Conservation (phyloP, 768 basidiomycete genomes). For the Epithele typhae region DNA sequence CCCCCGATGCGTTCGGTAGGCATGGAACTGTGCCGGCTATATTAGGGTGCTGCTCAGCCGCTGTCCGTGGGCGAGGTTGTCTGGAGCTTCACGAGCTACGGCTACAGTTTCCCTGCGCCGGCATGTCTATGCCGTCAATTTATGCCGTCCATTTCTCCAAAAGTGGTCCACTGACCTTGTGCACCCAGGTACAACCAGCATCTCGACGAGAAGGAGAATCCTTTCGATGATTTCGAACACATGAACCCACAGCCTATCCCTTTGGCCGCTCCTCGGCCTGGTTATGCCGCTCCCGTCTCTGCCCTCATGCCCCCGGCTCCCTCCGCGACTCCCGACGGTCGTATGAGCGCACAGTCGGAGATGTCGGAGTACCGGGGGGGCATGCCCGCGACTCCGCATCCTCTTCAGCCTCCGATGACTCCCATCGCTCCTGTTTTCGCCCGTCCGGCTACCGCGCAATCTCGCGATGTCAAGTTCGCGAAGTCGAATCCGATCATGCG, state of each 20-base stretch:
- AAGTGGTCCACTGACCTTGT: not conserved
- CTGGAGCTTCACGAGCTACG: too few species aligned
- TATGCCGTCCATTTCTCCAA: too few species aligned
- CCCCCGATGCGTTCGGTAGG: too few species aligned
- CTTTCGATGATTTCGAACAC: conserved; percentile 30
- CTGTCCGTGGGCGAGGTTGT: too few species aligned
- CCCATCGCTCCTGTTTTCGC: conserved; percentile 79
- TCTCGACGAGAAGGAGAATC: conserved; percentile 43
- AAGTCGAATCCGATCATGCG: conserved; percentile 54
- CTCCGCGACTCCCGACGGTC: conserved; percentile 33
- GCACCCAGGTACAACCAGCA: conserved; percentile 63
- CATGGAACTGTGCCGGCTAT: too few species aligned
- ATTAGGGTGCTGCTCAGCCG: too few species aligned
- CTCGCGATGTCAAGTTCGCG: conserved; percentile 44
- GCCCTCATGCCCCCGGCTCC: conserved; percentile 56
- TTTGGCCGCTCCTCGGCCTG: conserved; percentile 68
- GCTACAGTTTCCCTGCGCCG: too few species aligned
- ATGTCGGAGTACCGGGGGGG: conserved; percentile 27
- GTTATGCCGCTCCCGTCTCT: conserved; percentile 67
- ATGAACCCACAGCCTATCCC: conserved; percentile 28
- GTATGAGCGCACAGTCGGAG: conserved; percentile 27
- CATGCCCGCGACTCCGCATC: conserved; percentile 59
- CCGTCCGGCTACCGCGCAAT: conserved; percentile 44
- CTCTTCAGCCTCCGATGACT: conserved; percentile 70
- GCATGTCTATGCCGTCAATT: too few species aligned